Evolutionary conservation across 2,329 filamentous ascomycete species (phyloP), one percentile per base, ranked within the genome.

Genomic region (Ceratocystis colombiana): DNA sequence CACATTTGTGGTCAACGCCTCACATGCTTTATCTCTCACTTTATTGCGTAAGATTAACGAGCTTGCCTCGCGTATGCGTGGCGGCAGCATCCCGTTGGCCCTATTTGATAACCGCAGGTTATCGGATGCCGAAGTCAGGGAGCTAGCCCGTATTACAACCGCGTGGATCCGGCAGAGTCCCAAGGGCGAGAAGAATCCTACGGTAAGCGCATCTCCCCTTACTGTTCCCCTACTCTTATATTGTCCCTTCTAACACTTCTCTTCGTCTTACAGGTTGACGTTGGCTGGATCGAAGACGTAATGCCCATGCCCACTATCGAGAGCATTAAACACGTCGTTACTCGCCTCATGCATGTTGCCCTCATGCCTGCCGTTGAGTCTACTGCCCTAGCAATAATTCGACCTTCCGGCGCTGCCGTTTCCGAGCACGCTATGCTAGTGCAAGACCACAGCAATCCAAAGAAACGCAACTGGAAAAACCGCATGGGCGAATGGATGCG

Each of bases 1-100:
- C 68, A 61, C 12, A 5, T 59, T 70, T 8, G 53, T 48, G 20
- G 68, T 70, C 61, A 61, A 48, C 8, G 65, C 69, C 17, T 64
- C 68, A 2, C 64, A 66, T 44, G 66, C 68, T 17, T 59, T 66
- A 30, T 66, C 62, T 20, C 25, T 68, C 25, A 70, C 72, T 2
- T 70, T 77, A 30, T 71, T 79, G n/a, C 72, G 74, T 5, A 73
- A 76, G 2, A 70, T 78, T 1, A 71, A 77, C 63, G 68, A 72
- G 6, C 70, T 73, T 10, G 66, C 75, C 0, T 69, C 70, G 28
- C 70, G 68, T 15, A 70, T 76, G 10, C 68, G 69, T 7, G 71
- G 70, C 7, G 70, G 71, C 15, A 70, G 67, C 1, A 67, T 77
- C 5, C 71, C 75, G 1, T 66, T 73, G 12, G 37, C 66, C 4